These are phyloP conservation scores for Cenchrus americanus DNA, from an alignment of 176 grass and related monocot species.

Conservation along the genomic window DNA sequence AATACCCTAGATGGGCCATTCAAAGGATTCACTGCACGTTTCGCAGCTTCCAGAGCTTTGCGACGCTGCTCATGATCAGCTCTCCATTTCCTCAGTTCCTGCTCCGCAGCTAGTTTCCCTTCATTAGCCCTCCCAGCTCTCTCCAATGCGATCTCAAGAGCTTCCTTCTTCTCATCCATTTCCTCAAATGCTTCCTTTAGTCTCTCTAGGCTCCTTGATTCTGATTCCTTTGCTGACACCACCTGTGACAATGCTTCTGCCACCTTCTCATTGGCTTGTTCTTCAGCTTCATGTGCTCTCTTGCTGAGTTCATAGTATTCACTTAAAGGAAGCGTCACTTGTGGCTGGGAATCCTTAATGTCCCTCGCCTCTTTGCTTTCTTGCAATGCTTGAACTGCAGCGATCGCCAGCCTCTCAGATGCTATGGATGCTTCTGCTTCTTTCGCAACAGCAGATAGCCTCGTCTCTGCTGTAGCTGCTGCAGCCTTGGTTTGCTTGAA, in stretches of 20 bases:
- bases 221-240: conserved; percentile 60
- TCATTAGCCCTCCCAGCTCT: conserved; percentile 69
- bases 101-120: conserved; percentile 79
- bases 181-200: conserved; percentile 59
- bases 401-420: conserved; percentile 68
- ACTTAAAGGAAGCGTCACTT: conserved; percentile 68
- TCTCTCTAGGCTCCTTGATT: conserved; percentile 60
- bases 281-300: conserved; percentile 84
- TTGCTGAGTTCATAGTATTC: conserved; percentile 87
- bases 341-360: conserved; percentile 49
- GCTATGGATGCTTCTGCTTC: conserved; percentile 76
- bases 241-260: conserved; percentile 65
- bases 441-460: conserved; percentile 68
- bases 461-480: conserved; percentile 59
- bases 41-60: conserved; percentile 61
- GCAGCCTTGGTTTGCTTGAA: conserved; percentile 65
- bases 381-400: conserved; percentile 67
- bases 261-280: conserved; percentile 72
- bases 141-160: conserved; percentile 58
- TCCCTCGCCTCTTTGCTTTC: conserved; percentile 60
- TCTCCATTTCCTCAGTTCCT: conserved; percentile 96
- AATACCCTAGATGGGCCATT: conserved; percentile 46
- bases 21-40: conserved; percentile 58
- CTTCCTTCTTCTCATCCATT: conserved; percentile 68
- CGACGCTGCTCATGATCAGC: conserved; percentile 77